Evolutionary conservation across 2,329 filamentous ascomycete genomes (phyloP).

Genomic region (Cytospora leucostoma): DNA sequence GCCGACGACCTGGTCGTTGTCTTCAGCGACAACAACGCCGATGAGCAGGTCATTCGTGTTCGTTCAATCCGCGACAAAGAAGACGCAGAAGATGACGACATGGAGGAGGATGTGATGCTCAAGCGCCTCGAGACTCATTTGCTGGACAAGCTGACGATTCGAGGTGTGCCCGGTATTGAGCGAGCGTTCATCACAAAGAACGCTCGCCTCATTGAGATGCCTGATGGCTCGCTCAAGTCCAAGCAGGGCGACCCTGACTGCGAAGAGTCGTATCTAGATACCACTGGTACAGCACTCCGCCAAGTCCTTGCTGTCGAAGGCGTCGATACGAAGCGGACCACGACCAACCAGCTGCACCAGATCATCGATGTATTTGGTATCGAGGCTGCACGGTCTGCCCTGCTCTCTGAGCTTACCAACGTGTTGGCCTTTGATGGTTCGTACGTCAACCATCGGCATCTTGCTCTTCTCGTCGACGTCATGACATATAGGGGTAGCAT

Average conservation of each 20-base stretch:
- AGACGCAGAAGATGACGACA: conserved; percentile 64
- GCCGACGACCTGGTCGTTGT: conserved; percentile 84
- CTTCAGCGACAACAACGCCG: conserved; percentile 97
- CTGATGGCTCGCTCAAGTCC: conserved; percentile 72
- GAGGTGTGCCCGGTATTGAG: conserved; percentile 86
- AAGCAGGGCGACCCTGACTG: conserved; percentile 74
- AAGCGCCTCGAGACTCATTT: conserved; percentile 91
- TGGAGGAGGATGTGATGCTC: conserved; percentile 88
- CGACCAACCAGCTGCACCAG: conserved; percentile 95
- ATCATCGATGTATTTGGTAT: conserved; percentile 95
- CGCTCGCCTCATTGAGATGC: conserved; percentile 63
- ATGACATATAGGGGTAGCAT: conserved; percentile 96
- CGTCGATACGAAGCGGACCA: conserved; percentile 82
- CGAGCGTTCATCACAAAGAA: conserved; percentile 91
- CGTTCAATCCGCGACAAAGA: conserved; percentile 73
- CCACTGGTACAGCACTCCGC: conserved; percentile 82
- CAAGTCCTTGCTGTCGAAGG: conserved; percentile 84
- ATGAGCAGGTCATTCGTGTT: conserved; percentile 91
- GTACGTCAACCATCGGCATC: conserved; percentile 98
- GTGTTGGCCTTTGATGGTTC: conserved; percentile 98
- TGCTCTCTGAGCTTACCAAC: conserved; percentile 85
- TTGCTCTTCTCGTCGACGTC: conserved; percentile 91
- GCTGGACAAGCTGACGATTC: conserved; percentile 85
- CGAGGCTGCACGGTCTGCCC: conserved; percentile 83
- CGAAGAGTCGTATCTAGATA: conserved; percentile 95